Evolutionary conservation across 495 filamentous ascomycete species (phyloP).

Genomic region (Mycothermus thermophilus): DNA sequence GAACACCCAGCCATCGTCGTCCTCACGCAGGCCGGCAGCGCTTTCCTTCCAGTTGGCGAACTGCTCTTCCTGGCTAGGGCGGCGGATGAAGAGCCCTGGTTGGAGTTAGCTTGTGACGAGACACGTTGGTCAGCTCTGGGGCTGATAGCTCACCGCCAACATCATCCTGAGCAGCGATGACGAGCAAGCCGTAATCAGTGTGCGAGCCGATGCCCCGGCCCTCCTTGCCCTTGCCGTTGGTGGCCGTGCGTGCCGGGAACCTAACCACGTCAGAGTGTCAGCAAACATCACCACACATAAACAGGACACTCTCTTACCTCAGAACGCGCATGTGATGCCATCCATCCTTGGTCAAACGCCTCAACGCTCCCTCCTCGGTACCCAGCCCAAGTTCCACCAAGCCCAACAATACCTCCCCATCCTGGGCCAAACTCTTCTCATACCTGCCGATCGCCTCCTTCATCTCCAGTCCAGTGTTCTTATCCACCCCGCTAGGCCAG

Average conservation of each 20-base stretch:
- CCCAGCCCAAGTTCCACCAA: constrained; percentile 26
- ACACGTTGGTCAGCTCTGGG: too few relatives aligned
- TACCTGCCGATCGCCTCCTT: constrained; percentile 20
- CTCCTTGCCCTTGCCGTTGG: constrained; percentile 31
- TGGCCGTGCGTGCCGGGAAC: constrained; percentile 25
- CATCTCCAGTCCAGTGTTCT: too few relatives aligned
- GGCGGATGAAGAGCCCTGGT: constrained; percentile 29
- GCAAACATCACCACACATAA: background rate
- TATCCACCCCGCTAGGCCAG: constrained; percentile 29
- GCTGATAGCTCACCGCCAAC: too few relatives aligned
- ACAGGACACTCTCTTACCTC: constrained; percentile 10
- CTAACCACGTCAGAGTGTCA: constrained; percentile 7
- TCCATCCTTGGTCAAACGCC: constrained; percentile 26
- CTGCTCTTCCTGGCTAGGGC: constrained; percentile 20
- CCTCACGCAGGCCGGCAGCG: constrained; percentile 28
- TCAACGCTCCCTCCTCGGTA: constrained; percentile 16
- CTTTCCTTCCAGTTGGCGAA: constrained; percentile 32
- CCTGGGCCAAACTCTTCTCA: constrained; percentile 17
- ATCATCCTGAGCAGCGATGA: constrained; percentile 31
- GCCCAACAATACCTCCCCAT: constrained; percentile 27
- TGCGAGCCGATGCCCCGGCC: constrained; percentile 35
- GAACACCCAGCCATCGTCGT: constrained; percentile 30
- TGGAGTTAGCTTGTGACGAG: too few relatives aligned
- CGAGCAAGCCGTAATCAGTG: constrained; percentile 33
- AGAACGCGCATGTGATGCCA: constrained; percentile 35